phyloP scores from a whole-genome alignment of 2,329 filamentous ascomycete species.

The Pestalotiopsis sp. region DNA sequence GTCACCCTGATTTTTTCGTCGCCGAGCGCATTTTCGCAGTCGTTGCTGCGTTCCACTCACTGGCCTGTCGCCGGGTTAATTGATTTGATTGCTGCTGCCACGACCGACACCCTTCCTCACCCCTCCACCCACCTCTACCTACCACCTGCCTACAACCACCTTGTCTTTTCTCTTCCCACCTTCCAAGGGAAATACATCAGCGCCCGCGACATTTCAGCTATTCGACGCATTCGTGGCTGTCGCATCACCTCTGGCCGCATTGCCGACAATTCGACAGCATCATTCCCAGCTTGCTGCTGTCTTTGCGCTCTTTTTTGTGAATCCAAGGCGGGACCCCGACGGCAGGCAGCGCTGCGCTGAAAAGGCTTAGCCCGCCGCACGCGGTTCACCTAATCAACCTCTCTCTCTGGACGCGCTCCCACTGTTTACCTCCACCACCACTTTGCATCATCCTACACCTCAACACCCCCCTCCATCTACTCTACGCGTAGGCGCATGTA shows the following conservation, averaged over 20 bases:
- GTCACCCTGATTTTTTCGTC: constrained; percentile 3
- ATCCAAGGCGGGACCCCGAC: not conserved
- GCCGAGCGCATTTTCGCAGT: not conserved
- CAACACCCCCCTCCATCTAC: constrained; percentile 3
- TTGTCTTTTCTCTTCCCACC: constrained; percentile 8
- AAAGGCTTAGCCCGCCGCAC: constrained; percentile 4
- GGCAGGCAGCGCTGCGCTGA: not conserved
- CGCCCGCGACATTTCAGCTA: not conserved
- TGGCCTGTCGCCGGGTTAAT: not conserved
- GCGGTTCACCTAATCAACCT: constrained; percentile 7
- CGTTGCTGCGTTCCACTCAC: not conserved
- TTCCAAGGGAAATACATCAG: not conserved
- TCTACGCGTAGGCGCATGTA: constrained; percentile 5
- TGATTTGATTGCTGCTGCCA: not conserved
- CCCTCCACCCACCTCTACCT: not conserved
- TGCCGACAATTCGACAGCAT: not conserved
- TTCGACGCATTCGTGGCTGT: not conserved
- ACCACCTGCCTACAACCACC: constrained; percentile 2
- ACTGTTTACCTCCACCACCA: constrained; percentile 12
- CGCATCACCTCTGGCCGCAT: constrained; percentile 1
- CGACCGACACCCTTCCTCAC: constrained; percentile 1
- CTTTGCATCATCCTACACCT: not conserved
- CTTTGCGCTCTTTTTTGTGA: constrained; percentile 7
- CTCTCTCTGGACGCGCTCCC: constrained; percentile 7
- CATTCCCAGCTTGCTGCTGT: not conserved